These are phyloP conservation scores for Ceratocystis cacaofunesta DNA, from an alignment of 2,329 filamentous ascomycete species.

Conservation along the genomic window DNA sequence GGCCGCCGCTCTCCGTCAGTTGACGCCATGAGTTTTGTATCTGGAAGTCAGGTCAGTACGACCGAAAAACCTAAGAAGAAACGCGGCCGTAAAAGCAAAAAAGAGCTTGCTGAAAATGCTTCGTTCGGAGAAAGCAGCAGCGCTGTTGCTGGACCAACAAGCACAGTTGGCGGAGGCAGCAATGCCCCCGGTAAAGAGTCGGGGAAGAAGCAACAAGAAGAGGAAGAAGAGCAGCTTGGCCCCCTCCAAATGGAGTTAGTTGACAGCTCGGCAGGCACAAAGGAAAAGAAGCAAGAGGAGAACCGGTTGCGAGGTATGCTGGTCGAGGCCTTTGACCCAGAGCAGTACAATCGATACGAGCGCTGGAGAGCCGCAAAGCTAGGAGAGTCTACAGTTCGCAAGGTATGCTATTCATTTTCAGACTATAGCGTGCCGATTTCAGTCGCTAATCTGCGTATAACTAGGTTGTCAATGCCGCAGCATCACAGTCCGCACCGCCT, in stretches of 20 bases:
- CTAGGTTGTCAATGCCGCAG: constrained; percentile 64
- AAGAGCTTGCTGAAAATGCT: constrained; percentile 33
- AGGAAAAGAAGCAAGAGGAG: constrained; percentile 53
- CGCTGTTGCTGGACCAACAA: constrained; percentile 25
- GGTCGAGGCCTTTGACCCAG: constrained; percentile 47
- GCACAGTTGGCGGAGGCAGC: constrained; percentile 32
- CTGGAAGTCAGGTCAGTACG: constrained; percentile 43
- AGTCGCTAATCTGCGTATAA: neutral
- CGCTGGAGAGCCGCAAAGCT: constrained; percentile 56
- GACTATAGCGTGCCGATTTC: constrained; percentile 8
- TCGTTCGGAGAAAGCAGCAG: constrained; percentile 30
- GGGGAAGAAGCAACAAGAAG: constrained; percentile 37
- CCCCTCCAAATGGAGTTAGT: constrained; percentile 35
- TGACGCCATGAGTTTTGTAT: constrained; percentile 44
- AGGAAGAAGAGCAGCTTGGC: constrained; percentile 37
- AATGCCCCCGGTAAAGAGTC: constrained; percentile 29
- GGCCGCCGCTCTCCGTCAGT: constrained; percentile 47
- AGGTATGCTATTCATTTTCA: constrained; percentile 30
- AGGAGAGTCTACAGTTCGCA: constrained; percentile 52
- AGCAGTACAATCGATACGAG: constrained; percentile 56
- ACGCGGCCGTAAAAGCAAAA: constrained; percentile 46
- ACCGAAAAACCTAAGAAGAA: constrained; percentile 39
- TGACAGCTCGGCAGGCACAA: constrained; percentile 44
- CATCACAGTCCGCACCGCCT: constrained; percentile 61
- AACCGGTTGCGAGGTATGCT: constrained; percentile 43